These are phyloP conservation scores for Agrostemma githago DNA, from an alignment of 148 eudicot genomes.

Conservation along the genomic window DNA sequence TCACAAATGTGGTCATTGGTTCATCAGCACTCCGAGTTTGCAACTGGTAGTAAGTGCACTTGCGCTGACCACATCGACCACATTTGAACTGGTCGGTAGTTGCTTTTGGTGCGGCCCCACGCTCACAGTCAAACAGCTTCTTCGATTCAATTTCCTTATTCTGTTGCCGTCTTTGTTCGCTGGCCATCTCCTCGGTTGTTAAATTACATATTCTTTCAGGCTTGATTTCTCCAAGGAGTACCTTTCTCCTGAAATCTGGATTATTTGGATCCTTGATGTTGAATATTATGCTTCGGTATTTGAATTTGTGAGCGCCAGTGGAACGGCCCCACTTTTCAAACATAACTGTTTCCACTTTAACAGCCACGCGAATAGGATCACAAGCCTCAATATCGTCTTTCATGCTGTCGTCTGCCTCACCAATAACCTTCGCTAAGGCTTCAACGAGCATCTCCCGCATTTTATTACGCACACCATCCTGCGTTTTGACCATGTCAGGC, in stretches of 20 bases:
- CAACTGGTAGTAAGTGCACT: slow-evolving; percentile 58
- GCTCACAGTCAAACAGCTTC: slow-evolving; percentile 61
- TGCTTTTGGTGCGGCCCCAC: slow-evolving; percentile 50
- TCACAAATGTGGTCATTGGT: slow-evolving; percentile 72
- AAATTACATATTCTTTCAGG: slow-evolving; percentile 41
- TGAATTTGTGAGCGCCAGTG: slow-evolving; percentile 48
- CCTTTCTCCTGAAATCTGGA: slow-evolving; percentile 58
- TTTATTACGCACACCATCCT: slow-evolving; percentile 48
- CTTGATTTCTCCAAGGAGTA: slow-evolving; percentile 47
- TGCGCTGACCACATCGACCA: slow-evolving; percentile 55
- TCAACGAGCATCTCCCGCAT: slow-evolving; percentile 49
- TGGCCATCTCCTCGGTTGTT: slow-evolving; percentile 60
- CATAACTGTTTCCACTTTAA: slow-evolving; percentile 55
- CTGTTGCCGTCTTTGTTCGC: slow-evolving; percentile 48
- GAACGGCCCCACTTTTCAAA: slow-evolving; percentile 64
- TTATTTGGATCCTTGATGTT: slow-evolving; percentile 55
- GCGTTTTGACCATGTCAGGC: slow-evolving; percentile 47
- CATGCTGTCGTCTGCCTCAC: slow-evolving; percentile 40
- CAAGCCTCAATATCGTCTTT: slow-evolving; percentile 41
- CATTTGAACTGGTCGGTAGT: slow-evolving; percentile 63
- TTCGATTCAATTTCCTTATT: slow-evolving; percentile 49
- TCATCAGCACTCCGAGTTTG: slow-evolving; percentile 79
- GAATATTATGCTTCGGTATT: slow-evolving; percentile 60
- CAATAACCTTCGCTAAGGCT: slow-evolving; percentile 43
- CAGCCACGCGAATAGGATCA: slow-evolving; percentile 58